phyloP scores from a whole-genome alignment of 2,329 filamentous ascomycete genomes.

The Penicillium sp. region DNA sequence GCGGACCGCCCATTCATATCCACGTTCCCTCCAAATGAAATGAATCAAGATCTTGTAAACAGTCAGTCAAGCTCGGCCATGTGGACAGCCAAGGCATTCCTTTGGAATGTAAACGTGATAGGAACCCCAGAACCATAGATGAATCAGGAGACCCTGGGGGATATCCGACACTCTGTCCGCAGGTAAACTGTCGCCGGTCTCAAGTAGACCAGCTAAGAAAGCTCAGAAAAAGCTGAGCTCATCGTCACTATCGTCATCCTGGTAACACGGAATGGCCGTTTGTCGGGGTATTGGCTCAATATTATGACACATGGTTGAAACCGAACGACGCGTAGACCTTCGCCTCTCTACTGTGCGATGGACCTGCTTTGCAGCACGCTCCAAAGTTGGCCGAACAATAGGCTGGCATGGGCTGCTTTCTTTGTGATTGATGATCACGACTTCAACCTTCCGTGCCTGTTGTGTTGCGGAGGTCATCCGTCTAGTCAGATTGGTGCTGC shows the following conservation, averaged over 20 bases:
- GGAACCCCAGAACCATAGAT: not conserved
- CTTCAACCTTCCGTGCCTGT: conserved; percentile 24
- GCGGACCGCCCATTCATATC: not conserved
- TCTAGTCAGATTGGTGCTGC: conserved; percentile 14
- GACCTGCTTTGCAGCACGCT: conserved; percentile 16
- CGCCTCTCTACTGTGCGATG: conserved; percentile 18
- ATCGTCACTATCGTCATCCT: conserved; percentile 38
- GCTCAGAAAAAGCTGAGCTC: conserved; percentile 38
- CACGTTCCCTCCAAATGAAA: conserved; percentile 6
- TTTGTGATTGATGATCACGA: conserved; percentile 33
- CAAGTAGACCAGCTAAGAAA: not conserved
- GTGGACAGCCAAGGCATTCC: not conserved
- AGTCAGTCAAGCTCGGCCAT: not conserved
- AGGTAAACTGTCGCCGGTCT: not conserved
- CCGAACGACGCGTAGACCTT: conserved; percentile 14
- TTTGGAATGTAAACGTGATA: conserved; percentile 3
- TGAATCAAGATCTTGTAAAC: not conserved
- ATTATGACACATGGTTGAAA: conserved; percentile 1
- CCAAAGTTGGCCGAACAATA: not conserved
- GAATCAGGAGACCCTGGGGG: not conserved
- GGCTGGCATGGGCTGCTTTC: not conserved
- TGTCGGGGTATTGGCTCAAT: conserved; percentile 8
- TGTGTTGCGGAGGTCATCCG: not conserved
- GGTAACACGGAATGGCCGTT: conserved; percentile 26
- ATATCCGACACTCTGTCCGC: not conserved